phyloP scores from a whole-genome alignment of 306 rosid species.

The Clitoria ternatea region DNA sequence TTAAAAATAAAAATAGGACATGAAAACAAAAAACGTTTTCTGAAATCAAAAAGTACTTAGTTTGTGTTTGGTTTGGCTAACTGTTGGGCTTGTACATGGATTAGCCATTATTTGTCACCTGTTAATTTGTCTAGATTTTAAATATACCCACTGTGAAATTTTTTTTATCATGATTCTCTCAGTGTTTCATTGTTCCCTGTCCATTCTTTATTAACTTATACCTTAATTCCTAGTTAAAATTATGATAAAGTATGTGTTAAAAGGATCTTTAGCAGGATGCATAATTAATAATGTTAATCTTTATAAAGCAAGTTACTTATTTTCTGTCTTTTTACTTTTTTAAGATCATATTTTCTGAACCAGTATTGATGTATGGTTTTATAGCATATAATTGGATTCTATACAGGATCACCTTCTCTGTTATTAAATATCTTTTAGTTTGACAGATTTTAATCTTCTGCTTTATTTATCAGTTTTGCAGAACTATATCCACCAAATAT shows the following conservation, averaged over 20 bases:
- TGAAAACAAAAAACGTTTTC: too few relatives aligned
- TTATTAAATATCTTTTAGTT: constrained; percentile 1
- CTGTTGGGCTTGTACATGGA: too few relatives aligned
- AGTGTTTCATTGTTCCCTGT: background rate
- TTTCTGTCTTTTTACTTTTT: background rate
- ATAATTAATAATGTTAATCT: background rate
- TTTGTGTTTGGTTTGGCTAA: background rate
- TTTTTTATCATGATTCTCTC: background rate
- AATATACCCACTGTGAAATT: background rate
- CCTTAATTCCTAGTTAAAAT: background rate
- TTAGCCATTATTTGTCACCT: background rate
- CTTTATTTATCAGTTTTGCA: constrained; percentile 66
- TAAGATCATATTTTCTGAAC: background rate
- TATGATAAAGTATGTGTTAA: background rate
- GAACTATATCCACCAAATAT: constrained; percentile 62
- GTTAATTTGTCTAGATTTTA: background rate
- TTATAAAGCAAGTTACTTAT: background rate
- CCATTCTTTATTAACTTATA: background rate
- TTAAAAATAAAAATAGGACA: too few relatives aligned
- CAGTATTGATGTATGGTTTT: background rate
- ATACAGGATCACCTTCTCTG: background rate
- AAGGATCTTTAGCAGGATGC: background rate
- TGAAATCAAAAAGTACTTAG: too few relatives aligned
- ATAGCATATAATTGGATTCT: background rate
- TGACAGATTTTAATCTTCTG: constrained; percentile 11